phyloP scores from a whole-genome alignment of 2,329 filamentous ascomycete species.

The Biscogniauxia sp. region DNA sequence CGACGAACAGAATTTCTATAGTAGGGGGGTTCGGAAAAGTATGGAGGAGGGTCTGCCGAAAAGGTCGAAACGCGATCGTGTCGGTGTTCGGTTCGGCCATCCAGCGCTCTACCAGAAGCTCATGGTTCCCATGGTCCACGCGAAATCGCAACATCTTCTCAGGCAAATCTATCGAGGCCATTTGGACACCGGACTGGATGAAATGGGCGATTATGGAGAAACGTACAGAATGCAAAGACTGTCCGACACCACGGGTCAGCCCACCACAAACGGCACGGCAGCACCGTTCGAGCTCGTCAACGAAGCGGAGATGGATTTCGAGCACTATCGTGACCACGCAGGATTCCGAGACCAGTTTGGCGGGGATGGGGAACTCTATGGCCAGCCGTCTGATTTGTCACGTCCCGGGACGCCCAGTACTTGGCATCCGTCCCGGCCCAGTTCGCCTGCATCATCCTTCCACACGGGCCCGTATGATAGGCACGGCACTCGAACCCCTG shows the following conservation, averaged over 20 bases:
- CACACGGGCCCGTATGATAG: not conserved
- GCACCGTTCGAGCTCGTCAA: conserved; percentile 75
- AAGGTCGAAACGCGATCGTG: conserved; percentile 58
- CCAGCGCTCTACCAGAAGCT: conserved; percentile 85
- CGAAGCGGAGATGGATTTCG: conserved; percentile 80
- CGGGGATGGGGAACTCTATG: conserved; percentile 63
- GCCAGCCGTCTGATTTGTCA: conserved; percentile 52
- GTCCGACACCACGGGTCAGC: conserved; percentile 48
- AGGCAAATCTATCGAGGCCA: conserved; percentile 81
- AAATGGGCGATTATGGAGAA: conserved; percentile 72
- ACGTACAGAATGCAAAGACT: conserved; percentile 75
- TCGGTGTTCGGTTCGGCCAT: conserved; percentile 78
- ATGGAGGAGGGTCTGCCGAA: conserved; percentile 47
- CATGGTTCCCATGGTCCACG: conserved; percentile 94
- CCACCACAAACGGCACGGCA: conserved; percentile 49
- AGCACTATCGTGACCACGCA: conserved; percentile 81
- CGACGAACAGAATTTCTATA: conserved; percentile 71
- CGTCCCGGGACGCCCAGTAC: conserved; percentile 59
- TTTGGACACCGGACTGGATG: conserved; percentile 61
- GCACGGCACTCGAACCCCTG: conserved; percentile 1
- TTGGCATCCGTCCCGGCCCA: conserved; percentile 21
- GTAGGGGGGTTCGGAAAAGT: conserved; percentile 46
- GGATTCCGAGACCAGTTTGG: conserved; percentile 84
- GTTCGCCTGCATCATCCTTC: conserved; percentile 7
- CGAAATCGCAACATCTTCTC: conserved; percentile 79